These are phyloP conservation scores for Ceratopteris richardii DNA, from an alignment of 75 land plant species.

Conservation along the genomic window DNA sequence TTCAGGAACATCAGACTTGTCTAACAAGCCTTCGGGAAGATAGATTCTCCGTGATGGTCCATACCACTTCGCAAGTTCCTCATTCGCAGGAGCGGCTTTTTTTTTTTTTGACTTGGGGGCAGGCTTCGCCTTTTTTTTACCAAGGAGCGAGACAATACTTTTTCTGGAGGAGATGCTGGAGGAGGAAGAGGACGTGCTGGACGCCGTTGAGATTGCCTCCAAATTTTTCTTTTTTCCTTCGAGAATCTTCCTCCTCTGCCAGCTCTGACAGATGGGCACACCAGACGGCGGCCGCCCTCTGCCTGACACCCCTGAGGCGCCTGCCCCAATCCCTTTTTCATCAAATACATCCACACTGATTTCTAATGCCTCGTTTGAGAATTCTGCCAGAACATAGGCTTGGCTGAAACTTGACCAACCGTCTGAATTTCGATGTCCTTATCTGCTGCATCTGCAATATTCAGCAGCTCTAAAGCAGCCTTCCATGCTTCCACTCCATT, in stretches of 20 bases:
- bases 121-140: slow-evolving; percentile 59
- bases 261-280: too few species aligned
- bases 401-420: not conserved
- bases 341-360: too few species aligned
- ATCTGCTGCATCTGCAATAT: slow-evolving; percentile 55
- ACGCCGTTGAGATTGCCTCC: too few species aligned
- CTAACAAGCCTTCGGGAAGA: slow-evolving; percentile 88
- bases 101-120: slow-evolving; percentile 35
- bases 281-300: too few species aligned
- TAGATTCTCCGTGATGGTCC: slow-evolving; percentile 94
- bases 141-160: slow-evolving; percentile 55
- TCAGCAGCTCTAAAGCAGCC: slow-evolving; percentile 56
- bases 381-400: slow-evolving; percentile 47
- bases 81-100: slow-evolving; percentile 43
- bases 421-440: not conserved
- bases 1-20: slow-evolving; percentile 73
- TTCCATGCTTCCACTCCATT: slow-evolving; percentile 79
- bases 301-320: too few species aligned
- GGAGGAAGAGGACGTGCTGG: slow-evolving; percentile 27
- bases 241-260: too few species aligned
- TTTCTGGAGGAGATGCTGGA: slow-evolving; percentile 18
- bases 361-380: too few species aligned
- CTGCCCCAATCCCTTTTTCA: too few species aligned
- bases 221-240: too few species aligned
- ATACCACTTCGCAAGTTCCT: slow-evolving; percentile 99